Evolutionary conservation across 148 eudicot species (phyloP), one percentile per base, ranked within the genome.

Genomic region (Gaultheria prostrata): DNA sequence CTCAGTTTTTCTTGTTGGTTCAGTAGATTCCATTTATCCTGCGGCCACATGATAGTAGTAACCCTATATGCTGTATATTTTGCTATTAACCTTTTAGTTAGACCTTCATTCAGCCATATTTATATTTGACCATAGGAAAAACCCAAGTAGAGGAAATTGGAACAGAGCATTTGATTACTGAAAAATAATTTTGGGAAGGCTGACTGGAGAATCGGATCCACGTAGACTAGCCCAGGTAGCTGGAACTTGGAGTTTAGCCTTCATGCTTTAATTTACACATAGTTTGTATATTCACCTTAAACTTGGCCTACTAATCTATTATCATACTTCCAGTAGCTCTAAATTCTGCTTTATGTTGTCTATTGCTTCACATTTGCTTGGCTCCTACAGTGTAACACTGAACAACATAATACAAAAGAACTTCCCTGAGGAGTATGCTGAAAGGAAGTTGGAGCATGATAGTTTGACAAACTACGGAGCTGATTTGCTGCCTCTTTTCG

Each of bases 401-500:
- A 93, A 93, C 92, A 97, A 93, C 88, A 95, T 97, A 77, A 95
- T 97, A 83, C 90, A 95, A 87, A 97, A 90, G 88, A 93, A 86
- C 83, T 97, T 97, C 79, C 97, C 98, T 0, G 98, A 92, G 89
- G 98, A 95, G 84, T 93, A 89, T 89, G 97, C 92, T 21, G 97
- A 95, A 89, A 93, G 99, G 88, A 92, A 95, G 86, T 75, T 86
- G 59, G 98, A 97, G 92, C 87, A 95, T 77, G 91, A 90, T 79
- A 89, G 86, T 88, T 85, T 93, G 88, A 89, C 90, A 76, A 92
- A 88, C 76, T 91, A 80, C 84, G 94, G 95, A 56, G 89, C 88
- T 83, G 98, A 97, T 89, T 85, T 97, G 92, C 84, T 97, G 82
- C 99, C 99, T 59, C 96, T 97, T 80, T 97, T 97, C 85, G 99